A percentile compares a stretch with the other conserved stretches of the same genome.
phyloP scores from a whole-genome alignment of 2,329 filamentous ascomycete species.

The Apiospora sp. region DNA sequence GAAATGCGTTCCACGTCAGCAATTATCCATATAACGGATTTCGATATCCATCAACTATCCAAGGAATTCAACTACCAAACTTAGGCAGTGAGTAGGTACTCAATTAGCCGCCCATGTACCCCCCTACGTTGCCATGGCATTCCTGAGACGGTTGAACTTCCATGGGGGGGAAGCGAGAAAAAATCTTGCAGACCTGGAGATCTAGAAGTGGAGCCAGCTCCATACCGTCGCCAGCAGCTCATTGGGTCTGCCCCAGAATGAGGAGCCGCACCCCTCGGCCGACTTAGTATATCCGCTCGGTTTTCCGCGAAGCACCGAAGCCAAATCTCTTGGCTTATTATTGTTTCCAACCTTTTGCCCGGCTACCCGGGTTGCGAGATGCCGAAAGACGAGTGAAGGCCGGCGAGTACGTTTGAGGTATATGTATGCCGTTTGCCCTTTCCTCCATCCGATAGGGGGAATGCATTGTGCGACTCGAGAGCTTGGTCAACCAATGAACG shows the following conservation, averaged over 20 bases:
- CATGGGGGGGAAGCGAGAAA: conserved; percentile 2
- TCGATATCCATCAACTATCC: not conserved
- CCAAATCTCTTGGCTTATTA: conserved; percentile 4
- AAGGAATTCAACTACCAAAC: not conserved
- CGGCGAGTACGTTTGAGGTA: not conserved
- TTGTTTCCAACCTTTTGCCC: conserved; percentile 9
- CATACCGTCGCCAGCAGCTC: conserved; percentile 11
- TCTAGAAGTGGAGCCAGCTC: conserved; percentile 23
- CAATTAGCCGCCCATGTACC: conserved; percentile 8
- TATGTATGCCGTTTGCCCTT: not conserved
- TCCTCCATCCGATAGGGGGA: not conserved
- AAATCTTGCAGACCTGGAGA: conserved; percentile 32
- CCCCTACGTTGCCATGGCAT: conserved; percentile 1
- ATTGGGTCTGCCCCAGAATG: conserved; percentile 14
- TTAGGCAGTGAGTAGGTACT: not conserved
- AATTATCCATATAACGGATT: not conserved
- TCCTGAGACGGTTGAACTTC: not conserved
- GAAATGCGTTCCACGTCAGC: not conserved
- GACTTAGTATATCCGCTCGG: conserved; percentile 25
- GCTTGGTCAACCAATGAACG: not conserved
- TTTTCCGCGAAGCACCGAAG: conserved; percentile 18
- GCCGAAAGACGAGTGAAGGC: conserved; percentile 13
- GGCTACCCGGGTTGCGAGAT: not conserved
- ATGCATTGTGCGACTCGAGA: conserved; percentile 1
- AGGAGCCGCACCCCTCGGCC: conserved; percentile 22